A percentile compares a stretch with the other conserved stretches of the same genome.
Conservation (phyloP, 768 basidiomycete species). For the Phanerochaete carnosa region DNA sequence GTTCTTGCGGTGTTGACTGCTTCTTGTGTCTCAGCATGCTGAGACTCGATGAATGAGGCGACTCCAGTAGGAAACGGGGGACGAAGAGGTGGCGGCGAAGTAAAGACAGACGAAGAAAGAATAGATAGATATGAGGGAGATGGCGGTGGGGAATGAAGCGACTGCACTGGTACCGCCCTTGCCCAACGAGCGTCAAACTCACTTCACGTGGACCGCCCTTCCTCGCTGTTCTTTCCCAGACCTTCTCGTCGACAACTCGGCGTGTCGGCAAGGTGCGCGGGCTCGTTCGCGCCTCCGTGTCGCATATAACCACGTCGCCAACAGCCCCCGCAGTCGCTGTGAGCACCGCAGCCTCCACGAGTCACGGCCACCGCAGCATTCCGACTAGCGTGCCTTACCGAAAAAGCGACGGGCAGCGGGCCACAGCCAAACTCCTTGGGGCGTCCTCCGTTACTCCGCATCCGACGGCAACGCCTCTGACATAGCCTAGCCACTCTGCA, state of each 20-base stretch:
- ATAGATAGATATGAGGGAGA: conserved; percentile 1
- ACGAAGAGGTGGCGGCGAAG: not conserved
- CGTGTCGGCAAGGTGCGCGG: not conserved
- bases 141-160: not conserved
- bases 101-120: conserved; percentile 2
- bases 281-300: no score
- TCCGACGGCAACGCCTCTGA: no score
- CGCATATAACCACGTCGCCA: no score
- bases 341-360: no score
- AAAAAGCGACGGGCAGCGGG: not conserved
- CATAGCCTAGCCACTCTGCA: no score
- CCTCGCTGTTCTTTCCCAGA: not conserved
- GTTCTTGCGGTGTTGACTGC: conserved; percentile 57
- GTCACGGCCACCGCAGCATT: not conserved
- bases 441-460: not conserved
- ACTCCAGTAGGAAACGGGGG: not conserved
- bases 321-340: no score
- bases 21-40: conserved; percentile 35
- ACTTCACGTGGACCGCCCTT: not conserved
- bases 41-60: not conserved
- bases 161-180: not conserved
- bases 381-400: not conserved
- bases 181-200: not conserved
- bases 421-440: not conserved
- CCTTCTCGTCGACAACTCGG: not conserved